Evolutionary conservation across 352 stramenopile genomes (phyloP), one percentile per base, ranked within the genome.

Genomic region (Globisporangium camurandrum): DNA sequence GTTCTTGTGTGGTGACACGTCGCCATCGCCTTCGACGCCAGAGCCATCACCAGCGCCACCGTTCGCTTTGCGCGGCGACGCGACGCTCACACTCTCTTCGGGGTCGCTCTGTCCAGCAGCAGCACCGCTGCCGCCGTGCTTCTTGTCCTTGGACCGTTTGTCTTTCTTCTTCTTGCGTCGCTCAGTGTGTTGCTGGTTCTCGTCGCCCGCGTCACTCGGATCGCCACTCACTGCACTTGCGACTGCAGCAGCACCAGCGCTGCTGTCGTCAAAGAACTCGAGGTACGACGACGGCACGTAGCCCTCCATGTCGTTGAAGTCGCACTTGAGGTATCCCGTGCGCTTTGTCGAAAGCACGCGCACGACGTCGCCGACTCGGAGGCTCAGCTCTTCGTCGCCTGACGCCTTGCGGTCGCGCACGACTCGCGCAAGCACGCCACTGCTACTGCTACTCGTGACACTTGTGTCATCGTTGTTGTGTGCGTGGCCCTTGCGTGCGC

Each of bases 201-300:
- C 62, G 9, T 71, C 67, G 11, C 62, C 59, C 24, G 33, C 46
- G 2, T 46, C 59, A 16, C 17, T 39, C 19, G 28, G n/a, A 11
- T 48, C 39, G 23, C 68, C 49, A 7, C n/a, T n/a, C n/a, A 12
- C 48, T 7, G 34, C 39, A 2, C 33, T 61, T 11, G 28, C 26
- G 14, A 34, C 14, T 12, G 14, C 8, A 8, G 30, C 30, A 17
- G 62, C 46, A 24, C 45, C 41, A 6, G 27, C 31, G 10, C 37
- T 46, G 12, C 46, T 42, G 14, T 67, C 59, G 45, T 88, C 79
- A 1, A 91, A 64, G 38, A 93, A 91, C 57, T 91, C 82, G 50
- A 93, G 71, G 46, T 90, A 89, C 7, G 79, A 91, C 8, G 79
- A 86, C 26, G 82, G 82, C 19, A 93, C 67, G 61, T 91, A 93